These are phyloP conservation scores for Carex arenaria DNA, from an alignment of 202 grass and related monocot genomes.

Conservation along the genomic window DNA sequence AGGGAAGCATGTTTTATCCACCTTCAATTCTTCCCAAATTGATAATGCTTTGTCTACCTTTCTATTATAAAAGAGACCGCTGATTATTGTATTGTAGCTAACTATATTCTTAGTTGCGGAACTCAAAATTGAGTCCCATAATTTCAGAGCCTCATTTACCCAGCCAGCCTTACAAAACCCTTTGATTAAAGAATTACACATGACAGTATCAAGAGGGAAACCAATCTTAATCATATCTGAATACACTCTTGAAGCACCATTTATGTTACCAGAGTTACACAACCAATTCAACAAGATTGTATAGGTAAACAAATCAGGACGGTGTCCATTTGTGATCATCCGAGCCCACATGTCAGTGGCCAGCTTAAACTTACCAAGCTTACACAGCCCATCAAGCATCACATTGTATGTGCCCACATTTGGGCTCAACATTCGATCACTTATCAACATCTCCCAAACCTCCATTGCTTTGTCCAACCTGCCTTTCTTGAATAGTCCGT, in stretches of 20 bases:
- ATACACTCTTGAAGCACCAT: slow-evolving; percentile 50
- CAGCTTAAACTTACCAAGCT: slow-evolving; percentile 57
- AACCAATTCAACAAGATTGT: slow-evolving; percentile 75
- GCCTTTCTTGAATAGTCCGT: slow-evolving; percentile 49
- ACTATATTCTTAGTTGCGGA: slow-evolving; percentile 34
- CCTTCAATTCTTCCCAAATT: slow-evolving; percentile 47
- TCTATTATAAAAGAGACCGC: slow-evolving; percentile 54
- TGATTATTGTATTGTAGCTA: slow-evolving; percentile 79
- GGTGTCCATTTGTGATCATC: slow-evolving; percentile 72
- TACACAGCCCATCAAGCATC: slow-evolving; percentile 83
- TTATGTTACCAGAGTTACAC: slow-evolving; percentile 53
- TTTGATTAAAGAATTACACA: slow-evolving; percentile 65
- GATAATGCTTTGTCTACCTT: slow-evolving; percentile 46
- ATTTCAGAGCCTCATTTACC: slow-evolving; percentile 41
- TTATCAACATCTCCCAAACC: slow-evolving; percentile 66
- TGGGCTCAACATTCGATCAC: slow-evolving; percentile 37
- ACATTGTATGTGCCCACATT: slow-evolving; percentile 60
- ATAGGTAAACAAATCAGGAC: slow-evolving; percentile 44
- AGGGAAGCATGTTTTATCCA: slow-evolving; percentile 39
- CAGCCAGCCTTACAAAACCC: slow-evolving; percentile 52
- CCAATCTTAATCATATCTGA: slow-evolving; percentile 72
- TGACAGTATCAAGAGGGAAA: slow-evolving; percentile 52
- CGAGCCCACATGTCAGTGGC: slow-evolving; percentile 57
- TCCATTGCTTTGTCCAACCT: slow-evolving; percentile 52
- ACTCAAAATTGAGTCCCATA: slow-evolving; percentile 42